These are phyloP conservation scores for Chlorella ohadii DNA, from an alignment of 139 green algal genomes.

Conservation along the genomic window DNA sequence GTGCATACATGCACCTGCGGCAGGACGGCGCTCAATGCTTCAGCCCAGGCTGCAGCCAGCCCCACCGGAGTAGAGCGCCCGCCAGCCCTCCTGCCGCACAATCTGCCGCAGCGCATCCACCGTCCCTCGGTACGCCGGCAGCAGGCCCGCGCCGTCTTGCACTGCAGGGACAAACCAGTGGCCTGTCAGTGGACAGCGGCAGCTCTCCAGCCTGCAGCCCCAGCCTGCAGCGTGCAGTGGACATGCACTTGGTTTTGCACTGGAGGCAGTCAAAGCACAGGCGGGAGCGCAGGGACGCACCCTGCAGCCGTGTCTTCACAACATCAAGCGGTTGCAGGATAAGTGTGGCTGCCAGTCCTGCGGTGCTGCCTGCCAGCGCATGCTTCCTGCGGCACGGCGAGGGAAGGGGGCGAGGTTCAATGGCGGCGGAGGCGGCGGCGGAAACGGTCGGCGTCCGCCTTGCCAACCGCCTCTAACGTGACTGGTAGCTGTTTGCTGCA, in stretches of 20 bases:
- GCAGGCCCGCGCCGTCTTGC: conserved; percentile 65
- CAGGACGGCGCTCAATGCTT: too few species aligned
- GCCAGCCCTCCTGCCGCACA: conserved; percentile 69
- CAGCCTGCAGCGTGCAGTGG: too few species aligned
- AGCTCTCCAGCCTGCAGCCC: too few species aligned
- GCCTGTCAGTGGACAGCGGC: too few species aligned
- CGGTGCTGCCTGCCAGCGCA: conserved; percentile 73
- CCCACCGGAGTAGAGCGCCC: conserved; percentile 69
- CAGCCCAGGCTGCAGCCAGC: too few species aligned
- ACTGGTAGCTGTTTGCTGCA: too few species aligned
- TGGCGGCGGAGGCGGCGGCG: not conserved
- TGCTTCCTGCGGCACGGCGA: conserved; percentile 55
- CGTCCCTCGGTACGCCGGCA: conserved; percentile 74
- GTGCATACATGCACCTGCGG: too few species aligned
- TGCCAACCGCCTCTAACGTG: too few species aligned
- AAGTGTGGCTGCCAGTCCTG: conserved; percentile 73
- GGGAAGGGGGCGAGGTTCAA: not conserved
- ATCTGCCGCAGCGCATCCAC: conserved; percentile 74
- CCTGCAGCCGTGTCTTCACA: conserved; percentile 90
- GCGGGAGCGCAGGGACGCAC: too few species aligned
- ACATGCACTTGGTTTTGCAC: too few species aligned
- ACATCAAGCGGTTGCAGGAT: conserved; percentile 90
- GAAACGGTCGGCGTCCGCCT: not conserved
- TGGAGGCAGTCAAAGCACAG: too few species aligned
- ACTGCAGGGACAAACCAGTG: conserved; percentile 54